Base-by-base conservation (phyloP, 441 rosid species). In the Croton setiger region DNA sequence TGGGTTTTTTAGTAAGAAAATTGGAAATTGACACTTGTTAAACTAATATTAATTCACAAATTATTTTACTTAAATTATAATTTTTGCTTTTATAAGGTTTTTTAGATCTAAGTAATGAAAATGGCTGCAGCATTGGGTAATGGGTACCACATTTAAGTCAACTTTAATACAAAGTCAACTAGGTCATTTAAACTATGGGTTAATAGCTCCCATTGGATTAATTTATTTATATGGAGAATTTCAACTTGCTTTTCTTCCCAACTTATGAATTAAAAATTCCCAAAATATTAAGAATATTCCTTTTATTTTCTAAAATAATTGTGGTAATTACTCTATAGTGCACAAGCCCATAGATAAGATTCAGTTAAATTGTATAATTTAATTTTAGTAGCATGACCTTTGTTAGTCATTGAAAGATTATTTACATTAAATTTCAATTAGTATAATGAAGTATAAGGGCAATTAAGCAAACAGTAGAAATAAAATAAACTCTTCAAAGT, bases 91-190 rank as follows among this genome's bases (percentile, higher is more conserved):
- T 0, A 10, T 33, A 13, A 18, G 27, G 1, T 47, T 47, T 55
- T 67, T 56, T 48, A 59, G 58, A 68, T 68, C 58, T 33, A 45
- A 58, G 36, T 33, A 47, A 45, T 58, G 56, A 21, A 31, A 44
- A 17, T 31, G 27, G 55, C 55, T 31, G 41, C 45, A 15, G 33
- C 35, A n/a, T n/a, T n/a, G n/a, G n/a, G n/a, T n/a, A n/a, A 31
- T 31, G 43, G 21, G 54, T 54, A 68, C 11, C 8, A 39, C 63
- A 47, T 44, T 68, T 47, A 57, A 58, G 64, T 58, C 72, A 45
- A 59, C 72, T 68, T 68, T 58, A 59, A 68, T 57, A 47, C 39
- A 44, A 68, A 68, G 72, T 68, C 72, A 58, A 57, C 64, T 68
- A 45, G 11, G 14, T 21, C 17, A 54, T 20, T 54, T 37, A 20